Evolutionary conservation across 139 green algal genomes (phyloP), one percentile per base, ranked within the genome.

Genomic region (Coelastrella sp.): DNA sequence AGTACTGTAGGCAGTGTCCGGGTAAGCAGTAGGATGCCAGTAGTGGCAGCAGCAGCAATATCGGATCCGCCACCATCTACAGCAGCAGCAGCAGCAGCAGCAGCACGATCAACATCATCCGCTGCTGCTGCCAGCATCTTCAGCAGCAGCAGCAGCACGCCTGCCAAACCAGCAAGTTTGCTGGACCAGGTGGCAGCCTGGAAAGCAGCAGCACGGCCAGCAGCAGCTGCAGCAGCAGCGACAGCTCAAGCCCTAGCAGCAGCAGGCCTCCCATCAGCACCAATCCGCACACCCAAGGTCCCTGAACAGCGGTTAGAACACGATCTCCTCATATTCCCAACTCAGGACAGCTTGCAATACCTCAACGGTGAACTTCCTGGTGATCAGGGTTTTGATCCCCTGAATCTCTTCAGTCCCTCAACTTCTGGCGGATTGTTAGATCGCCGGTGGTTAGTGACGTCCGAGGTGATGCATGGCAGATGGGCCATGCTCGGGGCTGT

Each of bases 351-450:
- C 86, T 79, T 93, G 34, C 13, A 19, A 17, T 93, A 93, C 71
- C 85, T 96, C 8, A 91, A 94, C 67, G 93, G 93, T 13, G 81
- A 83, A 0, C 66, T 94, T 34, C 88, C 92, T 2, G 93, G 93
- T 7, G 93, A 96, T 87, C 96, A 92, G 48, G 96, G 96, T 25
- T 99, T 98, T 85, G 97, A 99, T 90, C 97, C 97, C 27, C 89
- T 99, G n/a, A 89, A 88, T 25, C 91, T 99, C 30, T 94, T 85
- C 38, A 86, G 93, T 83, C 94, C 94, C 30, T 45, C 89, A 88
- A 88, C 81, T 57, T 90, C 84, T 27, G 90, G 89, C 5, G 91
- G 92, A 6, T 92, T 93, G 48, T 45, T 94, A 40, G 89, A 86
- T 73, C 85, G 88, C 57, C 72, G 79, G 30, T 92, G 87, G 87